phyloP scores from a whole-genome alignment of 2,329 filamentous ascomycete species.

The Ophiostoma triangulosporum region DNA sequence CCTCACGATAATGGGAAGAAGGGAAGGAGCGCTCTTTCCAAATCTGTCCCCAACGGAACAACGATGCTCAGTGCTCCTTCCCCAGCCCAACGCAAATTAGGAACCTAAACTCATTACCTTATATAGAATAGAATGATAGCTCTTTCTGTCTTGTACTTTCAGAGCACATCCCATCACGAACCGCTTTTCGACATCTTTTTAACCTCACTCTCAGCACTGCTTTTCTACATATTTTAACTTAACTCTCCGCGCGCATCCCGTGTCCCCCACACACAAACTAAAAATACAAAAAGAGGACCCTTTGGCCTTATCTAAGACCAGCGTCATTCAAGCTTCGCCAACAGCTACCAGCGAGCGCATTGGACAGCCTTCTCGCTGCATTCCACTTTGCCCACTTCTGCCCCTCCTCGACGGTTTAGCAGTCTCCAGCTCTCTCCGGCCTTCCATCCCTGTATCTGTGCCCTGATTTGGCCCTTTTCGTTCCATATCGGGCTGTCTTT shows the following conservation, averaged over 20 bases:
- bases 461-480: background rate
- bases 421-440: too few species aligned
- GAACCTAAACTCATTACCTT: too few species aligned
- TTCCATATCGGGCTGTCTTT: background rate
- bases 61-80: background rate
- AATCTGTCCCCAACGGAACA: background rate
- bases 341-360: conserved; percentile 3
- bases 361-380: conserved; percentile 3
- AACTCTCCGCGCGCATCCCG: background rate
- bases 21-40: background rate
- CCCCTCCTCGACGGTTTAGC: background rate
- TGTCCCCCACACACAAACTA: background rate
- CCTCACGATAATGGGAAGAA: too few species aligned
- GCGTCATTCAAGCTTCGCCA: conserved; percentile 3
- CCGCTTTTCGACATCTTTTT: background rate
- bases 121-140: too few species aligned
- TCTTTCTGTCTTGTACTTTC: background rate
- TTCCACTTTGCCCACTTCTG: background rate
- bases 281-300: background rate
- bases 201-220: background rate
- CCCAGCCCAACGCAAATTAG: background rate
- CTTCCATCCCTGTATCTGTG: too few species aligned
- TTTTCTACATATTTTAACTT: background rate
- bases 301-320: conserved; percentile 7
- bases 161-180: background rate